These are phyloP conservation scores for Primulina huaijiensis DNA, from an alignment of 257 asterid species.

Conservation along the genomic window DNA sequence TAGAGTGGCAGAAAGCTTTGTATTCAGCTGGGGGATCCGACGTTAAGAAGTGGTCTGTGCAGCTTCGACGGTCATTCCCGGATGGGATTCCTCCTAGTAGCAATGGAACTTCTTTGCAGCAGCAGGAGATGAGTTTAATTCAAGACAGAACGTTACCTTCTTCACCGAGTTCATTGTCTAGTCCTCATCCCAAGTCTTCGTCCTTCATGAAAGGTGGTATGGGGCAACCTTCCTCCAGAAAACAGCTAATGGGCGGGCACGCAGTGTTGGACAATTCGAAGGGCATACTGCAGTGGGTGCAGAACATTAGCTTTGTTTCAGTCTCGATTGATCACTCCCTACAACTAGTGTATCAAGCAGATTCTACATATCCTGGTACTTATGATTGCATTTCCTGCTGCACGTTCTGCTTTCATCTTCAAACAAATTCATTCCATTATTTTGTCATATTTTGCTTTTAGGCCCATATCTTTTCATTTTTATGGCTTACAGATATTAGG, in stretches of 20 bases:
- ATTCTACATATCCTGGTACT: slow-evolving; percentile 68
- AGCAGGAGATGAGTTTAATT: slow-evolving; percentile 77
- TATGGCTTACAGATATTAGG: background rate
- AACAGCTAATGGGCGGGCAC: slow-evolving; percentile 79
- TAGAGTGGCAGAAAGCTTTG: slow-evolving; percentile 99
- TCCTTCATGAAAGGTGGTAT: slow-evolving; percentile 74
- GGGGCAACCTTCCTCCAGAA: slow-evolving; percentile 79
- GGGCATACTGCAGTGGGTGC: slow-evolving; percentile 93
- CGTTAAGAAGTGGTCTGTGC: slow-evolving; percentile 96
- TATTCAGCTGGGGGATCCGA: slow-evolving; percentile 93
- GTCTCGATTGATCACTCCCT: slow-evolving; percentile 89
- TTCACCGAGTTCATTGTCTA: slow-evolving; percentile 66
- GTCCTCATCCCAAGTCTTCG: slow-evolving; percentile 73
- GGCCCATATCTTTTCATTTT: slow-evolving; percentile 10
- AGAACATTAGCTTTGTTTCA: slow-evolving; percentile 89
- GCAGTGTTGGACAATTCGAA: slow-evolving; percentile 66
- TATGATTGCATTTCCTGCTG: slow-evolving; percentile 7
- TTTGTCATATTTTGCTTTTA: slow-evolving; percentile 13
- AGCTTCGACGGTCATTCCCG: slow-evolving; percentile 81
- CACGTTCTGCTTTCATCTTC: slow-evolving; percentile 11
- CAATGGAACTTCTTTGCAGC: slow-evolving; percentile 84
- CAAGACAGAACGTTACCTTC: slow-evolving; percentile 73
- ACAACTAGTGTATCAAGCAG: slow-evolving; percentile 80
- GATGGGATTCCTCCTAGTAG: slow-evolving; percentile 82
- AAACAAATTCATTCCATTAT: background rate